Evolutionary conservation across 148 eudicot species (phyloP).

Genomic region (Camellia lanceoleosa): DNA sequence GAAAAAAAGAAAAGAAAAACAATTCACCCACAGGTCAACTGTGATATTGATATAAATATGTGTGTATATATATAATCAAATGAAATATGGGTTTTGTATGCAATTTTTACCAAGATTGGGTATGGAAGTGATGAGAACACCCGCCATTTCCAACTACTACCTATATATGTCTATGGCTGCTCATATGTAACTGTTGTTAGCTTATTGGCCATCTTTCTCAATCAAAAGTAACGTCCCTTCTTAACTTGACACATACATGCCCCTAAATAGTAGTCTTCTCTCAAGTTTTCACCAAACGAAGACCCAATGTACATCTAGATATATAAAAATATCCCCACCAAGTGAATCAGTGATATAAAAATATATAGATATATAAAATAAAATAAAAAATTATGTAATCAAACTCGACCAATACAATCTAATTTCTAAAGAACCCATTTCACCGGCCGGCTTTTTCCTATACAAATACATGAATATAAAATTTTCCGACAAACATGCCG

Average conservation of each 20-base stretch:
- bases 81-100: not conserved
- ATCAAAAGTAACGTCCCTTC: not conserved
- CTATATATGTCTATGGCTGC: not conserved
- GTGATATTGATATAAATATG: not conserved
- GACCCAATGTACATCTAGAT: not conserved
- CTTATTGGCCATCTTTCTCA: not conserved
- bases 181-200: not conserved
- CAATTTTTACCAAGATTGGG: not conserved
- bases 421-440: slow-evolving; percentile 12
- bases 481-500: slow-evolving; percentile 19
- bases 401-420: slow-evolving; percentile 26
- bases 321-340: not conserved
- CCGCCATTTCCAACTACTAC: not conserved
- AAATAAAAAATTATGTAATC: not conserved
- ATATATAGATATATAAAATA: not conserved
- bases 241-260: not conserved
- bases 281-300: not conserved
- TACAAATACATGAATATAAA: not conserved
- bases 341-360: slow-evolving; percentile 13
- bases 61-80: not conserved
- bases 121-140: not conserved
- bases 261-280: too few species aligned
- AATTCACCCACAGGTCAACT: not conserved
- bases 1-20: not conserved
- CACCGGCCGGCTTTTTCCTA: slow-evolving; percentile 36